Percentiles rank a stretch among this genome's conserved stretches.
phyloP scores from a whole-genome alignment of 495 filamentous ascomycete species.

The Penicillium herquei region DNA sequence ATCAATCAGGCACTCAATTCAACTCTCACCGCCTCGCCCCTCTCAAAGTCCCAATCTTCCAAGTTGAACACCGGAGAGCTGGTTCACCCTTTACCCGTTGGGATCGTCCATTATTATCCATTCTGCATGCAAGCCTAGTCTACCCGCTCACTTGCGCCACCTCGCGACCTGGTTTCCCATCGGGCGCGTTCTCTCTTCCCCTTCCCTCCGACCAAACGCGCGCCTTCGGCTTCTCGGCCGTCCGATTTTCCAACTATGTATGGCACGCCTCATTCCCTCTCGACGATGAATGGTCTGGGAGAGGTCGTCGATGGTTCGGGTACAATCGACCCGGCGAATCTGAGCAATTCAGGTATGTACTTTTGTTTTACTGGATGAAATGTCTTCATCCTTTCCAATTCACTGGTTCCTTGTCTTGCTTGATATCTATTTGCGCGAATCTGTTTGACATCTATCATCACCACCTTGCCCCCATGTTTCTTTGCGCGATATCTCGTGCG shows the following conservation, averaged over 20 bases:
- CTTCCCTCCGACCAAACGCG: constrained; percentile 31
- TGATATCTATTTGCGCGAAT: not conserved
- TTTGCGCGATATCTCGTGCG: constrained; percentile 9
- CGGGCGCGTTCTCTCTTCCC: constrained; percentile 10
- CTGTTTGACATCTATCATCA: constrained; percentile 1
- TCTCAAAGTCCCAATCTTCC: constrained; percentile 24
- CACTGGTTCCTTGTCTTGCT: not conserved
- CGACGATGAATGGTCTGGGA: constrained; percentile 60
- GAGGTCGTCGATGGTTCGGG: constrained; percentile 70
- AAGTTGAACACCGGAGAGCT: constrained; percentile 14
- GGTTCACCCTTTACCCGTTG: constrained; percentile 14
- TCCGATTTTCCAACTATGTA: constrained; percentile 49
- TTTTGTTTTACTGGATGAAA: not conserved
- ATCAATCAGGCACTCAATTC: not conserved
- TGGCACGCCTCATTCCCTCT: constrained; percentile 50
- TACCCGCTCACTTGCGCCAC: constrained; percentile 24
- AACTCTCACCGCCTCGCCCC: constrained; percentile 31
- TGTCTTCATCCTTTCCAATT: constrained; percentile 5
- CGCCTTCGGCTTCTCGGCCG: constrained; percentile 35
- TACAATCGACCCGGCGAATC: constrained; percentile 76
- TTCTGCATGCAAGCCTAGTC: constrained; percentile 27
- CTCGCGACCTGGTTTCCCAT: constrained; percentile 16
- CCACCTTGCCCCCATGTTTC: not conserved
- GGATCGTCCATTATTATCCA: constrained; percentile 17
- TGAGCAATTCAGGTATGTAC: constrained; percentile 62